A percentile compares a stretch with the other conserved stretches of the same genome.
Conservation (phyloP, 495 filamentous ascomycete genomes). For the Ascodesmis nigricans region DNA sequence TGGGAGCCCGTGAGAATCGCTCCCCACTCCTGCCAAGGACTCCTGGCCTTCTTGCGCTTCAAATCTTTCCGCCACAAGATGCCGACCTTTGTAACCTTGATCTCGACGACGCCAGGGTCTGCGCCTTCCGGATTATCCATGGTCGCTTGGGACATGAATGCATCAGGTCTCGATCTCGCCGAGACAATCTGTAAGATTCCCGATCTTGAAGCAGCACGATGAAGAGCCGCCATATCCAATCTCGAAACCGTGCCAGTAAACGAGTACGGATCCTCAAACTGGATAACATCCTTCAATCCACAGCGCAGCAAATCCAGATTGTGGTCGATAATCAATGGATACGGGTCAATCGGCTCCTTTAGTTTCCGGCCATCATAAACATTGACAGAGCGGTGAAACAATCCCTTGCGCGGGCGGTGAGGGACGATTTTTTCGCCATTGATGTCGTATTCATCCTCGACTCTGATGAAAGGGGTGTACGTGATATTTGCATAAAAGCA, state of each 20-base stretch:
- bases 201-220: slow-evolving; percentile 72
- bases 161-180: slow-evolving; percentile 72
- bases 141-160: slow-evolving; percentile 72
- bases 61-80: slow-evolving; percentile 85
- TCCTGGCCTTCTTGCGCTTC: slow-evolving; percentile 84
- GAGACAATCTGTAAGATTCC: slow-evolving; percentile 88
- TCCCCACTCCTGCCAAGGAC: slow-evolving; percentile 98
- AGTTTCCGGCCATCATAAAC: slow-evolving; percentile 33
- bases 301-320: slow-evolving; percentile 65
- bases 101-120: slow-evolving; percentile 83
- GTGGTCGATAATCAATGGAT: slow-evolving; percentile 74
- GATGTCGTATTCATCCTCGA: slow-evolving; percentile 74
- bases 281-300: slow-evolving; percentile 73
- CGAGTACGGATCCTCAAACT: slow-evolving; percentile 74
- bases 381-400: slow-evolving; percentile 45
- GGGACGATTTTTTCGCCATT: slow-evolving; percentile 52
- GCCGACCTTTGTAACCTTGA: slow-evolving; percentile 92
- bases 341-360: slow-evolving; percentile 82
- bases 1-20: slow-evolving; percentile 85
- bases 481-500: slow-evolving; percentile 97
- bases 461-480: slow-evolving; percentile 91
- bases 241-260: slow-evolving; percentile 55
- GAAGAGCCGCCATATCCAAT: slow-evolving; percentile 54
- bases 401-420: slow-evolving; percentile 43
- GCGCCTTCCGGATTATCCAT: slow-evolving; percentile 68